Conservation (phyloP, 345 rosid genomes). For the Lepidium africanum region DNA sequence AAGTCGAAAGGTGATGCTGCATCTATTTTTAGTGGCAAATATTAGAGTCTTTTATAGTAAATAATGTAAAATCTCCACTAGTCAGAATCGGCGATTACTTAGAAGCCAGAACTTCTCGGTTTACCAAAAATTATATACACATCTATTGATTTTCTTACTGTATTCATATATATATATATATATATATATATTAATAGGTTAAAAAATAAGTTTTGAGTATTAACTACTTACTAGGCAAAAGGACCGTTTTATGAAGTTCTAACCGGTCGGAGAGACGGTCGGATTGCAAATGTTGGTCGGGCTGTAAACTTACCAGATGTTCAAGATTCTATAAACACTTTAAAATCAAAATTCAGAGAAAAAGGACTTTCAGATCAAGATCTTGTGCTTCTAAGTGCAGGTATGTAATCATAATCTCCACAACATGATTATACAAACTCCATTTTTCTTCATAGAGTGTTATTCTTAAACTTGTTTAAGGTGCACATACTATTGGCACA, state of each 20-base stretch:
- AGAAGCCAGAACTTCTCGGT: too few relatives aligned
- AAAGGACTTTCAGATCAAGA: conserved; percentile 48
- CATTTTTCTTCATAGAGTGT: neutral
- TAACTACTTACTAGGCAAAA: conserved; percentile 23
- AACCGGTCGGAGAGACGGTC: conserved; percentile 68
- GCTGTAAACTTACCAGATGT: conserved; percentile 36
- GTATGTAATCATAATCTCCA: conserved; percentile 16
- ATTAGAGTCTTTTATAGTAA: too few relatives aligned
- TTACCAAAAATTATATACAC: too few relatives aligned
- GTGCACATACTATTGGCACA: conserved; percentile 51
- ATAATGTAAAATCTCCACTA: too few relatives aligned
- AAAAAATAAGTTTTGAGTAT: neutral
- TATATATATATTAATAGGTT: neutral
- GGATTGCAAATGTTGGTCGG: conserved; percentile 25
- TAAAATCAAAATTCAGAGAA: conserved; percentile 33
- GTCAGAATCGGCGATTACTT: too few relatives aligned
- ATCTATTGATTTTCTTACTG: too few relatives aligned
- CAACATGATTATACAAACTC: neutral
- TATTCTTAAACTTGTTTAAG: conserved; percentile 14
- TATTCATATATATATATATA: neutral
- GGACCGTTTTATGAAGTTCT: conserved; percentile 48
- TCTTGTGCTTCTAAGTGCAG: conserved; percentile 45
- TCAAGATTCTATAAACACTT: conserved; percentile 28
- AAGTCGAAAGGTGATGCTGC: too few relatives aligned
- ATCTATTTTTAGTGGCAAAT: too few relatives aligned